Evolutionary conservation across 139 green algal genomes (phyloP).

Genomic region (Coelastrella sp.): DNA sequence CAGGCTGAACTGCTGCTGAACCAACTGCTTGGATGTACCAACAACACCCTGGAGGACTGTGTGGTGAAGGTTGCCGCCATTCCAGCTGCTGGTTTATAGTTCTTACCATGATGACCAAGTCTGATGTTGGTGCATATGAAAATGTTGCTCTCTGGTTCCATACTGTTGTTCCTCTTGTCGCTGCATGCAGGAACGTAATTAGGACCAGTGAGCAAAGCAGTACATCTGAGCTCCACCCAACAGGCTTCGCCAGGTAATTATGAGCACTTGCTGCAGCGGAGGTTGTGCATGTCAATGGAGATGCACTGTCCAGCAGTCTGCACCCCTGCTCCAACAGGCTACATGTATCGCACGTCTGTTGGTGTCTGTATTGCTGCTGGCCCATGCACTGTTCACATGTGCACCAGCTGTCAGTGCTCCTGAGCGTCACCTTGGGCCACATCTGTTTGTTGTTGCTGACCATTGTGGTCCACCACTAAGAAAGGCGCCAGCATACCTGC

Average conservation of each 20-base stretch:
- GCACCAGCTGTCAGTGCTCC: neutral
- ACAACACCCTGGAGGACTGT: no score
- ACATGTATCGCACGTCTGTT: neutral
- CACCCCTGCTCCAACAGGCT: no score
- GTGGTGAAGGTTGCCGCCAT: no score
- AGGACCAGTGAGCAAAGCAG: no score
- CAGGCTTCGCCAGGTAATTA: no score
- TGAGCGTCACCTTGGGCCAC: neutral
- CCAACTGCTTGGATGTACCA: no score
- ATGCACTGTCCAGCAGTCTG: no score
- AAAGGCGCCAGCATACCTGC: neutral
- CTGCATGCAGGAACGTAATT: neutral
- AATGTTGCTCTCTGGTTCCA: constrained; percentile 22
- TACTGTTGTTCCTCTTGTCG: neutral
- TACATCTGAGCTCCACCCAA: no score
- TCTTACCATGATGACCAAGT: constrained; percentile 39
- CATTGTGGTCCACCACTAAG: constrained; percentile 25
- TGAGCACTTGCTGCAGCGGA: no score
- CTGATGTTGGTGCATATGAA: constrained; percentile 17
- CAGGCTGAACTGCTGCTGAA: no score
- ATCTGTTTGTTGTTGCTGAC: constrained; percentile 32
- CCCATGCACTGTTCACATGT: neutral
- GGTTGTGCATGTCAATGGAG: no score
- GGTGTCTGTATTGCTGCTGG: neutral
- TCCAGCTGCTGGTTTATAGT: neutral